phyloP scores from a whole-genome alignment of 257 asterid genomes.

The Verbascum thapsus region DNA sequence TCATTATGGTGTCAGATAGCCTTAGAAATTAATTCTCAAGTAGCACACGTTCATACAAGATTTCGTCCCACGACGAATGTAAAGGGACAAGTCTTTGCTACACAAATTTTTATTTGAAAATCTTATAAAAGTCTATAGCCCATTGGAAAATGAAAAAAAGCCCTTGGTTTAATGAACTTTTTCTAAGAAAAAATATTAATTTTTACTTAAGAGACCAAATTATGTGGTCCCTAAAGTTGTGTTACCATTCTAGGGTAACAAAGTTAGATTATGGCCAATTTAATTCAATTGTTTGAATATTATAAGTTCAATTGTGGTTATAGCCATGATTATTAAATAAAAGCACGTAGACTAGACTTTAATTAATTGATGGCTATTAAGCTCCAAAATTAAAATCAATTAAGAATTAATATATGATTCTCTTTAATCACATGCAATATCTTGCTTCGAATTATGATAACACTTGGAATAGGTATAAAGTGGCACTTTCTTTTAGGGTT shows the following conservation, averaged over 20 bases:
- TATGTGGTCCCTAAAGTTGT: constrained; percentile 69
- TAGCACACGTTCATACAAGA: constrained; percentile 37
- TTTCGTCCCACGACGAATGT: constrained; percentile 30
- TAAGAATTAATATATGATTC: constrained; percentile 7
- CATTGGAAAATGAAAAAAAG: constrained; percentile 28
- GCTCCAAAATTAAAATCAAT: constrained; percentile 32
- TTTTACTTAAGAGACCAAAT: constrained; percentile 54
- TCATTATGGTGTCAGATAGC: too few species aligned
- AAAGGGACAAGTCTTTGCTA: background rate
- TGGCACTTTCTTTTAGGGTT: constrained; percentile 2
- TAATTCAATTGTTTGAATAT: too few species aligned
- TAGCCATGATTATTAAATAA: constrained; percentile 39
- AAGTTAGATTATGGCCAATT: constrained; percentile 33
- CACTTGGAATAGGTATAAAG: constrained; percentile 19
- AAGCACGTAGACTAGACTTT: constrained; percentile 42
- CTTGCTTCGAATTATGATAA: constrained; percentile 33
- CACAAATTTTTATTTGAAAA: background rate
- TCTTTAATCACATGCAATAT: constrained; percentile 46
- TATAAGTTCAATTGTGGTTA: constrained; percentile 45
- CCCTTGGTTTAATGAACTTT: constrained; percentile 23
- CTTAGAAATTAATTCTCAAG: background rate
- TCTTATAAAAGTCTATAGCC: constrained; percentile 33
- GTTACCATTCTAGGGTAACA: constrained; percentile 54
- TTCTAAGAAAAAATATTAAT: constrained; percentile 8
- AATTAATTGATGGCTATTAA: constrained; percentile 35